Evolutionary conservation across 1,284 basidiomycete species (phyloP).

Genomic region (Hemileia vastatrix): DNA sequence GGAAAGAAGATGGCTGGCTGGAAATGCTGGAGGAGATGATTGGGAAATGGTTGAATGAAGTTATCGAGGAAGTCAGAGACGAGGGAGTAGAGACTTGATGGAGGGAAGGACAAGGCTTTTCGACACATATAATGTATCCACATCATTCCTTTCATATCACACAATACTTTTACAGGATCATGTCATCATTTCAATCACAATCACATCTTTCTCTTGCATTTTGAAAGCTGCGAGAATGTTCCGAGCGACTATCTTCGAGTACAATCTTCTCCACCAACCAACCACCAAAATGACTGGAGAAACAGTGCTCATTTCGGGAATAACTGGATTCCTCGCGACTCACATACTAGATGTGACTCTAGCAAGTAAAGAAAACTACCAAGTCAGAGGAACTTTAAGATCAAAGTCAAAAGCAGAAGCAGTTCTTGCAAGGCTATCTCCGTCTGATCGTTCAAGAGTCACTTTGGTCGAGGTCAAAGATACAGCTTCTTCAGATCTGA

Average conservation of each 20-base stretch:
- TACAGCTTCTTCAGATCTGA: slow-evolving; percentile 34
- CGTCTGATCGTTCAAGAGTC: slow-evolving; percentile 28
- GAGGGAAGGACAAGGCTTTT: too few species aligned
- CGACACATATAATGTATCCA: too few species aligned
- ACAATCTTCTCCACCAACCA: too few species aligned
- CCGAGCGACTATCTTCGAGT: too few species aligned
- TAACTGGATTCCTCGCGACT: slow-evolving; percentile 34
- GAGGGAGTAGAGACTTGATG: slow-evolving; percentile 38
- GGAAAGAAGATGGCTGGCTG: slow-evolving; percentile 66
- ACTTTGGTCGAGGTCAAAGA: slow-evolving; percentile 35
- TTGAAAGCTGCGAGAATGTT: too few species aligned
- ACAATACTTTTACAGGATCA: too few species aligned
- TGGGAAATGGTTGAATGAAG: slow-evolving; percentile 58
- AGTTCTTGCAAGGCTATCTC: slow-evolving; percentile 28
- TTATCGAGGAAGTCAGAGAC: slow-evolving; percentile 57
- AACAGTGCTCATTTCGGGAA: neutral
- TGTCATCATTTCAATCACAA: too few species aligned
- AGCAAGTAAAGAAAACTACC: slow-evolving; percentile 30
- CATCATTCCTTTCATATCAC: too few species aligned
- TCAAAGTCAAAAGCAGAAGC: slow-evolving; percentile 31
- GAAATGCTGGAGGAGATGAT: slow-evolving; percentile 60
- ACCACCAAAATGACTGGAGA: too few species aligned
- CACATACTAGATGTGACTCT: slow-evolving; percentile 35
- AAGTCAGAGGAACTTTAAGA: slow-evolving; percentile 35
- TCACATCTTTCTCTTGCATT: too few species aligned